Base-by-base conservation (phyloP, 2,329 filamentous ascomycete genomes). In the Verticillium nubilum region DNA sequence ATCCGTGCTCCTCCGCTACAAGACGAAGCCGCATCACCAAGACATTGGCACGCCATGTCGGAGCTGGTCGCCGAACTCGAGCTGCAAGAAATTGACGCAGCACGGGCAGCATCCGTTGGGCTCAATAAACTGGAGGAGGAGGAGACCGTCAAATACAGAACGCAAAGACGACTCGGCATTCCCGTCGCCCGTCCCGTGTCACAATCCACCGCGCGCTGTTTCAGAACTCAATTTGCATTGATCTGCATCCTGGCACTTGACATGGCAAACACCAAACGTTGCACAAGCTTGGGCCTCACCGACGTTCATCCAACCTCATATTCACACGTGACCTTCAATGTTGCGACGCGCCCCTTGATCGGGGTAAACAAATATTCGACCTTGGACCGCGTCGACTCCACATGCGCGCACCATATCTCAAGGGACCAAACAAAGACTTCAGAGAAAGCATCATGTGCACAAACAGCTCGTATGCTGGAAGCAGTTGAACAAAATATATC, bases 321-420 rank as follows among this genome's bases (percentile, higher is more conserved):
- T n/a, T n/a, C n/a, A n/a, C 42, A 47, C 42, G 42, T 47, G 19
- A 23, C 19, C n/a, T 2, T 47, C 17, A 25, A n/a, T 19, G 10
- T 4, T 9, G 23, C 12, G n/a, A 23, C 42, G n/a, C n/a, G 42
- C 12, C 42, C 37, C 42, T n/a, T 17, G 57, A 56, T 27, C 26
- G 19, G 31, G 55, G 54, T 50, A 63, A 56, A 60, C 56, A 52
- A 35, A 59, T 68, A 70, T 67, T 63, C 66, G 61, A 67, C 65
- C 66, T 62, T 64, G 57, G 59, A 61, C 53, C 66, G 53, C 37
- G 58, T 59, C 62, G 65, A 63, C 66, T 59, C 62, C 67, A 68
- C 67, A 69, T n/a, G 29, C 42, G 42, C 42, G 42, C 42, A 25
- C 42, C 42, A 47, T 23, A 23, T 7, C 37, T 47, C 42, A 13